Conservation (phyloP, 2,329 filamentous ascomycete genomes). For the Helotiales sp. region DNA sequence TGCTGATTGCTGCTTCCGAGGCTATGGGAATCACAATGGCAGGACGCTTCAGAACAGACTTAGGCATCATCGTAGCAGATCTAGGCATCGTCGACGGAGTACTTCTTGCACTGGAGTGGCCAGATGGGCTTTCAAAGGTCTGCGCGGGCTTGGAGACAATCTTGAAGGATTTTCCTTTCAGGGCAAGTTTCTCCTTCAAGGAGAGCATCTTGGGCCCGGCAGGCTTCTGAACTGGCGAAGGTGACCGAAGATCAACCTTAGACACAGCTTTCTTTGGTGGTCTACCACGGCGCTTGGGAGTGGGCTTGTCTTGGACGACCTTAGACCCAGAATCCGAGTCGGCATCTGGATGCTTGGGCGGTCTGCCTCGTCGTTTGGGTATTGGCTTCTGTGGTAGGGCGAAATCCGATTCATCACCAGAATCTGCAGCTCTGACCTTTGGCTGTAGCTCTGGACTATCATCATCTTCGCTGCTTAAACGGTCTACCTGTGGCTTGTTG, state of each 20-base stretch:
- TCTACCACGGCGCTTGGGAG: constrained; percentile 33
- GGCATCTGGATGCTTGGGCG: not conserved
- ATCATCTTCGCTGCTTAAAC: not conserved
- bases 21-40: constrained; percentile 13
- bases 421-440: not conserved
- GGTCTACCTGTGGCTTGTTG: not conserved
- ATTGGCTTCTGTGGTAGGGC: not conserved
- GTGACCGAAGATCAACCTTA: not conserved
- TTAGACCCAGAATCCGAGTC: not conserved
- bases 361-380: constrained; percentile 9
- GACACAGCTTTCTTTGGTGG: constrained; percentile 31
- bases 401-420: constrained; percentile 1
- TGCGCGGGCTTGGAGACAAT: constrained; percentile 34
- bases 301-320: constrained; percentile 15
- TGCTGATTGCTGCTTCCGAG: constrained; percentile 1
- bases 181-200: constrained; percentile 39
- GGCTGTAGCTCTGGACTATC: not conserved
- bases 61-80: constrained; percentile 9
- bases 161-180: constrained; percentile 40
- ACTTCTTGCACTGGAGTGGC: constrained; percentile 16
- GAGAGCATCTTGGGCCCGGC: constrained; percentile 33
- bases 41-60: constrained; percentile 21
- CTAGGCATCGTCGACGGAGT: constrained; percentile 7
- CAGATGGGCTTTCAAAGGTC: not conserved
- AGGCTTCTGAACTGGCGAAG: constrained; percentile 5